Base-by-base conservation (phyloP, 306 rosid genomes). In the Acmispon strigosus region DNA sequence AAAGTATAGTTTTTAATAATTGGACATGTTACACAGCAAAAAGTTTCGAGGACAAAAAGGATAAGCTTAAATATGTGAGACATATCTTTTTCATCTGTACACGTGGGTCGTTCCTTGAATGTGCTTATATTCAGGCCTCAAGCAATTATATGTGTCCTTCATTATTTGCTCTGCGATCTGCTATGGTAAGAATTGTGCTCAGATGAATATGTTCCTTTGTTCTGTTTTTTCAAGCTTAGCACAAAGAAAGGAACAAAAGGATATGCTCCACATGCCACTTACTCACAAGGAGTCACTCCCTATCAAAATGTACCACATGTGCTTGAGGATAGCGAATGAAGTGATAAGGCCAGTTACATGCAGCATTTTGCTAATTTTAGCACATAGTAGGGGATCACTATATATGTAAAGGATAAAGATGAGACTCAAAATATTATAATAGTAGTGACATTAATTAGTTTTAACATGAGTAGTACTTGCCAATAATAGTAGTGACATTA, bases 51-150 rank as follows among this genome's bases (percentile, higher is more conserved):
- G 63, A 39, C 15, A 56, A 15, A 59, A 45, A 79, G n/a, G 83
- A 79, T 74, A 79, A 74, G 60, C 7, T 74, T 67, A 34, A 68
- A 73, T 42, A 72, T 13, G 54, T 3, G 36, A 58, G 70, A 68
- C 45, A 51, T 5, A 16, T 7, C 24, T 72, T 65, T 50, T 55
- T 51, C 53, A 63, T 39, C 22, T 52, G 43, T 49, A 70, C 65
- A 63, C 70, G 66, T 75, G 73, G 59, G 12, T 20, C 54, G 3
- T 22, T 22, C 17, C 54, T 74, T 6, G 32, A 39, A 68, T 53
- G 69, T 62, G 74, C 12, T 45, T 27, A 27, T 27, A 27, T 27
- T 27, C 34, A 48, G 37, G 10, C 56, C 15, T 15, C 4, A 9
- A 18, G 19, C 73, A 74, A 74, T 74, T 54, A 54, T 43, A 22